A percentile compares a stretch with the other conserved stretches of the same genome.
Evolutionary conservation across 2,329 filamentous ascomycete genomes (phyloP).

Genomic region (Calonectria pseudoreteaudii): DNA sequence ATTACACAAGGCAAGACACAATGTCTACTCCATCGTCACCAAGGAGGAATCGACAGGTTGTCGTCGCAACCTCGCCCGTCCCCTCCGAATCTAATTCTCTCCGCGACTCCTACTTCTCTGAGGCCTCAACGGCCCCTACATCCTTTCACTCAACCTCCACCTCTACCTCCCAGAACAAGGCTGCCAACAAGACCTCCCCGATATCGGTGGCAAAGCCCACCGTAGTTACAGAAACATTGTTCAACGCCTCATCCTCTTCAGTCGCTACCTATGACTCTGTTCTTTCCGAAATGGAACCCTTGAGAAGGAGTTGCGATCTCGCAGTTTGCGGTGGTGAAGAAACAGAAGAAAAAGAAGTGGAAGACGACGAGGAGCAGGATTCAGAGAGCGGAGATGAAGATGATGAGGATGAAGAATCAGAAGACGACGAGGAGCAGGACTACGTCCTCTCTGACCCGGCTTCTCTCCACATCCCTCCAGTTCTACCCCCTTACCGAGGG

Average conservation of each 20-base stretch:
- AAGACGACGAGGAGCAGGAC: conserved; percentile 41
- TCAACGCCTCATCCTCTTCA: conserved; percentile 61
- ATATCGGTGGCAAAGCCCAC: conserved; percentile 22
- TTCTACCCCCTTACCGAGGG: conserved; percentile 69
- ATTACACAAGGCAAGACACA: conserved; percentile 22
- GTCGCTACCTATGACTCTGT: conserved; percentile 86
- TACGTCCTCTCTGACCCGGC: conserved; percentile 43
- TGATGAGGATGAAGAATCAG: conserved; percentile 43
- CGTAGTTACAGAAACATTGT: conserved; percentile 29
- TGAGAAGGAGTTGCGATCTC: conserved; percentile 35
- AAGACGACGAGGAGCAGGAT: conserved; percentile 29
- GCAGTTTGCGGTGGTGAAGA: conserved; percentile 37
- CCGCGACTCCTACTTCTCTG: conserved; percentile 44
- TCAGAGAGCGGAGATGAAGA: conserved; percentile 42
- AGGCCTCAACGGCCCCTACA: conserved; percentile 44
- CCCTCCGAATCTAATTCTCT: conserved; percentile 42
- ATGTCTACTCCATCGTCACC: conserved; percentile 37
- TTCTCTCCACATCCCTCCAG: conserved; percentile 56
- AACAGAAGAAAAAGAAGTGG: conserved; percentile 39
- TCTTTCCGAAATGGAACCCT: conserved; percentile 50
- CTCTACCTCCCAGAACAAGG: conserved; percentile 39
- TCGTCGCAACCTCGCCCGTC: conserved; percentile 40
- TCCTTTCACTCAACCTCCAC: conserved; percentile 37
- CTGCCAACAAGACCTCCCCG: conserved; percentile 26
- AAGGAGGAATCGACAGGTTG: conserved; percentile 41